Evolutionary conservation across 2,329 filamentous ascomycete genomes (phyloP), one percentile per base, ranked within the genome.

Genomic region (Neurospora crassa): DNA sequence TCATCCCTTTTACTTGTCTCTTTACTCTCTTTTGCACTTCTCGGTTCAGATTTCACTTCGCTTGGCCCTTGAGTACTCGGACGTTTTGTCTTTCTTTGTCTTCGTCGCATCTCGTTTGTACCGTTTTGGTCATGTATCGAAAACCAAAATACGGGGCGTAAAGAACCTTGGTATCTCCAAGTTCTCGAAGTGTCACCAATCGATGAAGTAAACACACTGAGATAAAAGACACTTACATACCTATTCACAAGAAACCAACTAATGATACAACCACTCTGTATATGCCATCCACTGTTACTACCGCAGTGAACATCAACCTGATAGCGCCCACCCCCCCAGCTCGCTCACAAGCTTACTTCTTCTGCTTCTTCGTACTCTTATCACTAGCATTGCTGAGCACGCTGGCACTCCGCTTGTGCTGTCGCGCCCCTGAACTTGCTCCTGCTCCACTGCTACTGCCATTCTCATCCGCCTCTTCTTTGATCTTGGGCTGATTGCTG

Each of bases 381-480:
- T 93, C 90, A 78, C 91, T 93, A 6, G 83, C 82, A 18, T 85
- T 83, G 79, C 92, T 95, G 70, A 96, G 79, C 41, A 94, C 92
- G 79, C 93, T 96, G 1, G 92, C 92, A 78, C 93, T 96, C 72
- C 93, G 87, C 83, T 96, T 96, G 74, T 91, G 47, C 42, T 45
- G 43, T 18, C 34, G 90, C 0, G 81, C 76, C 10, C 78, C 79
- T 59, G 47, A 12, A 16, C 29, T 81, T 18, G 74, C 76, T 74
- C 72, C 70, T 76, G 70, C 69, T 75, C 68, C 71, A 77, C 67
- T 72, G 72, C 67, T 71, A 69, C 18, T 37, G 5, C 20, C 63
- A 68, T 63, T 69, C 14, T 69, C 70, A 20, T 67, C 74, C 59
- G 74, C 76, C 73, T 75, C 75, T 71, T 72, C 76, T 74, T 75